Evolutionary conservation across 1,284 basidiomycete species (phyloP).

Genomic region (Dichomitus squalens): DNA sequence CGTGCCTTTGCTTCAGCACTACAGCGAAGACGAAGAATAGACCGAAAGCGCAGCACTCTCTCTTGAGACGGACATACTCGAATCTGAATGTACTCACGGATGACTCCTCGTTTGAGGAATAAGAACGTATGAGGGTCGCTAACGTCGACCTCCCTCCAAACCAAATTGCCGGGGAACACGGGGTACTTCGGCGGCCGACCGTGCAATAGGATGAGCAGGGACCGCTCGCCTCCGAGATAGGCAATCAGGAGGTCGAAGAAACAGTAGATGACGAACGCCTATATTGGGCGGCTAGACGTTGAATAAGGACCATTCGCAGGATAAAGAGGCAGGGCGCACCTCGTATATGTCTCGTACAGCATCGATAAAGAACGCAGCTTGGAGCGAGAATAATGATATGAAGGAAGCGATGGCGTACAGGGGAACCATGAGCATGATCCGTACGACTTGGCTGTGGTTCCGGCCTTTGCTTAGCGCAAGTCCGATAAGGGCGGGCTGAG

Average conservation of each 20-base stretch:
- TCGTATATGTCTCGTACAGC: constrained; percentile 96
- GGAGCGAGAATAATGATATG: constrained; percentile 92
- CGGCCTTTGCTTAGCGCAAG: background rate
- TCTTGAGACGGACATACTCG: background rate
- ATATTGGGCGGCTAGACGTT: too few relatives aligned
- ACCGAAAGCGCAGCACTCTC: constrained; percentile 9
- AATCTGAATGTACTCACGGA: constrained; percentile 65
- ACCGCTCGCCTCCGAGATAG: constrained; percentile 93
- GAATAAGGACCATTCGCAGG: constrained; percentile 2
- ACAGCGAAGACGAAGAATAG: too few relatives aligned
- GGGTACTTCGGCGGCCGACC: constrained; percentile 88
- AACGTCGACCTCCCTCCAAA: constrained; percentile 81
- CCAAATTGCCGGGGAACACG: constrained; percentile 82
- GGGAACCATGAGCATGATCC: constrained; percentile 98
- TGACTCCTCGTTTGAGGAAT: constrained; percentile 91
- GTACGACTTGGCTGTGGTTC: constrained; percentile 78
- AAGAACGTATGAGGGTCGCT: constrained; percentile 95
- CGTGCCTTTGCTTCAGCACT: too few relatives aligned
- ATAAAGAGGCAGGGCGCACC: constrained; percentile 45
- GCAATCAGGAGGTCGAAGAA: constrained; percentile 84
- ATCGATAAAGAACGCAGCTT: constrained; percentile 97
- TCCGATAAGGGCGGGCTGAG: background rate
- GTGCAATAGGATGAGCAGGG: constrained; percentile 88
- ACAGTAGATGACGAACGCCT: constrained; percentile 97
- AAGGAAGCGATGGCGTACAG: constrained; percentile 90